Conservation (phyloP, 2,329 filamentous ascomycete genomes). For the Colletotrichum kahawae region DNA sequence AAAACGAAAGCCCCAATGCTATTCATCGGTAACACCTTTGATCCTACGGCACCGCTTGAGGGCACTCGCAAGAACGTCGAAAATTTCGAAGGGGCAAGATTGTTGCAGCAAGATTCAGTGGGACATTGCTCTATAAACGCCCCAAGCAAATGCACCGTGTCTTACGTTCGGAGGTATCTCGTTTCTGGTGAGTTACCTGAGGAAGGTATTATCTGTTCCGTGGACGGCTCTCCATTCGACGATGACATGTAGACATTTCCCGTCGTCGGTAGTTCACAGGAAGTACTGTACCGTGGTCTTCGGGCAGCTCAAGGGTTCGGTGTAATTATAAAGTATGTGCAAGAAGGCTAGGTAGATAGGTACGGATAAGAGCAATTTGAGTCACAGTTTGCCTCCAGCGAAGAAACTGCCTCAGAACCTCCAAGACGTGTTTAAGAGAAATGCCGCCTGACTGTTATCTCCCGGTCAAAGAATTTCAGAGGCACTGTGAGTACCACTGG, state of each 20-base stretch:
- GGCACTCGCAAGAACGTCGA: neutral
- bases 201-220: neutral
- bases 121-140: neutral
- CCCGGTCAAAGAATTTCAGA: neutral
- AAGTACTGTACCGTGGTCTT: too few species aligned
- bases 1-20: neutral
- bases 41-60: neutral
- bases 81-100: neutral
- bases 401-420: neutral
- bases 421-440: neutral
- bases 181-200: neutral
- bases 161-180: neutral
- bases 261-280: neutral
- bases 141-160: neutral
- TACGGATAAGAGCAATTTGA: fast-evolving
- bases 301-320: neutral
- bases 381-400: neutral
- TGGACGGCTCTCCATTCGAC: neutral
- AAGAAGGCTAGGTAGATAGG: neutral
- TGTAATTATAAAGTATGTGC: neutral
- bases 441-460: neutral
- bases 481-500: constrained; percentile 30
- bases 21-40: neutral
- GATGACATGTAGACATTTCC: neutral
- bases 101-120: neutral